Evolutionary conservation across 1,284 basidiomycete species (phyloP).

Genomic region (Cryptococcus floricola): DNA sequence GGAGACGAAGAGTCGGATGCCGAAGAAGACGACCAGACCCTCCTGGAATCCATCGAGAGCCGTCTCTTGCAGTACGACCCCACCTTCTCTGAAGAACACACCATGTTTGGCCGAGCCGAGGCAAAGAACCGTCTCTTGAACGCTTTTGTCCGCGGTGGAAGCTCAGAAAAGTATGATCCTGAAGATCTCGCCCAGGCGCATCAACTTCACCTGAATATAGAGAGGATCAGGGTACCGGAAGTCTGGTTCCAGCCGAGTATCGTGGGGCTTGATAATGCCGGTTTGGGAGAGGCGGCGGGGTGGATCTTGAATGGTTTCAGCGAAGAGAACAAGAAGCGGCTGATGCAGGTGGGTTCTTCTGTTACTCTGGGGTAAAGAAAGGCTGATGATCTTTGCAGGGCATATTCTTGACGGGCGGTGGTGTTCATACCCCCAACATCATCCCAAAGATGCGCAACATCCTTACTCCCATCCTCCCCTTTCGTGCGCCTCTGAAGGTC

Average conservation of each 20-base stretch:
- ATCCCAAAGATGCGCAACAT: slow-evolving; percentile 63
- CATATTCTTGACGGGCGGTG: slow-evolving; percentile 84
- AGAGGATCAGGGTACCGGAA: slow-evolving; percentile 88
- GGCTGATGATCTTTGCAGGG: slow-evolving; percentile 55
- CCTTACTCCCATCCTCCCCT: slow-evolving; percentile 74
- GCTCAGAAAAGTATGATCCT: slow-evolving; percentile 60
- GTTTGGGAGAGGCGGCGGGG: slow-evolving; percentile 83
- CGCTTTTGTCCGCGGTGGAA: slow-evolving; percentile 63
- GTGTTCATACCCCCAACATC: slow-evolving; percentile 72
- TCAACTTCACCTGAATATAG: slow-evolving; percentile 88
- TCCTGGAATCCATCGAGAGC: slow-evolving; percentile 70
- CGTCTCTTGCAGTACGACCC: slow-evolving; percentile 81
- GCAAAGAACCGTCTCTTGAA: slow-evolving; percentile 77
- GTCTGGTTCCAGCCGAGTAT: slow-evolving; percentile 89
- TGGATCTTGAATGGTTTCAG: slow-evolving; percentile 79
- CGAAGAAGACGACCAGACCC: slow-evolving; percentile 83
- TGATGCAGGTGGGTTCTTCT: slow-evolving; percentile 53
- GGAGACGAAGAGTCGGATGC: slow-evolving; percentile 84
- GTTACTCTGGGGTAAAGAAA: too few species aligned
- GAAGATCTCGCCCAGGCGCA: slow-evolving; percentile 59
- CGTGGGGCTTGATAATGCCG: slow-evolving; percentile 92
- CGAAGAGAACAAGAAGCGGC: slow-evolving; percentile 59
- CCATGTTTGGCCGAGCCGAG: slow-evolving; percentile 70
- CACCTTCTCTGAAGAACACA: slow-evolving; percentile 73
- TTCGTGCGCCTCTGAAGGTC: slow-evolving; percentile 66